These are phyloP conservation scores for Kwoniella dendrophila DNA, from an alignment of 768 basidiomycete genomes.

Conservation along the genomic window DNA sequence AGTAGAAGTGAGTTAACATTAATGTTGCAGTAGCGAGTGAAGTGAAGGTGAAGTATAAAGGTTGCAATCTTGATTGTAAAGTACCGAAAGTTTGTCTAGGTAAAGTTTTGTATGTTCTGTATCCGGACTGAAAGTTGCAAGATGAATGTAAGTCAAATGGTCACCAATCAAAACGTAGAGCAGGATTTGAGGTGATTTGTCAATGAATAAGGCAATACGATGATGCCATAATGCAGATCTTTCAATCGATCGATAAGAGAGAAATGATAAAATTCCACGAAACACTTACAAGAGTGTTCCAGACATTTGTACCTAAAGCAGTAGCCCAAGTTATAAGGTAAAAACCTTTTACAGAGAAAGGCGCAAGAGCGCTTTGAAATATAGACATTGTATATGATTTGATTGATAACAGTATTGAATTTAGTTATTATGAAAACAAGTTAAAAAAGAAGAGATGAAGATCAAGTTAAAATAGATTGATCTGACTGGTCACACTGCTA, in stretches of 20 bases:
- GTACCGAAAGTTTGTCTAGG: slow-evolving; percentile 71
- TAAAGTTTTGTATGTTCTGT: slow-evolving; percentile 42
- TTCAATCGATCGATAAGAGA: neutral
- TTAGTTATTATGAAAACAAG: neutral
- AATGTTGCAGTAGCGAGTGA: slow-evolving; percentile 64
- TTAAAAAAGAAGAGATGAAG: neutral
- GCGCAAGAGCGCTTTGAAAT: slow-evolving; percentile 42
- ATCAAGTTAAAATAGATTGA: neutral
- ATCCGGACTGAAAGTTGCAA: slow-evolving; percentile 28
- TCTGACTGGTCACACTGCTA: slow-evolving; percentile 1
- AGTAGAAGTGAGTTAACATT: slow-evolving; percentile 62
- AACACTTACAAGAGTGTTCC: slow-evolving; percentile 48
- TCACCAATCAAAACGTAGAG: neutral
- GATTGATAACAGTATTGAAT: neutral
- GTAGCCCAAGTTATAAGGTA: slow-evolving; percentile 53
- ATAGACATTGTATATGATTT: slow-evolving; percentile 29
- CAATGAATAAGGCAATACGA: neutral
- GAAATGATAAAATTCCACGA: no score
- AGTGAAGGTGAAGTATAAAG: slow-evolving; percentile 70
- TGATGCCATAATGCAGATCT: no score
- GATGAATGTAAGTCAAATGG: neutral
- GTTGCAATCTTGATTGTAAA: slow-evolving; percentile 74
- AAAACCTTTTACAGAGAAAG: slow-evolving; percentile 50
- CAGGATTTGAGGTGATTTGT: neutral
- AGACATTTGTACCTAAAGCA: slow-evolving; percentile 46